A percentile compares a stretch with the other conserved stretches of the same genome.
phyloP scores from a whole-genome alignment of 805 yeast genomes.

The Isabelozyma rhagii region DNA sequence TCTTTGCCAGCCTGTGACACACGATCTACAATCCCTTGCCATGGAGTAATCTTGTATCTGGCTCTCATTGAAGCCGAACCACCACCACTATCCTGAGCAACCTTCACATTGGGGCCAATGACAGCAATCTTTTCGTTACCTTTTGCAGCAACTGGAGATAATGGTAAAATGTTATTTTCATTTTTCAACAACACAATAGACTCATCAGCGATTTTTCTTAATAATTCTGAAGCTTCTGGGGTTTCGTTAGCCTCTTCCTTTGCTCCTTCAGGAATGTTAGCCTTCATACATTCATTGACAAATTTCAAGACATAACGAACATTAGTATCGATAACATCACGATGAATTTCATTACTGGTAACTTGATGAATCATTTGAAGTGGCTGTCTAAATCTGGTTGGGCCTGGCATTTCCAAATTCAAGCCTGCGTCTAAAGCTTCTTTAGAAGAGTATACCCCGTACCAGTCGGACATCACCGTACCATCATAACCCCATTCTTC shows the following conservation, averaged over 20 bases:
- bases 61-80: slow-evolving; percentile 57
- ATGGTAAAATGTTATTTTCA: slow-evolving; percentile 45
- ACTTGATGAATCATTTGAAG: slow-evolving; percentile 42
- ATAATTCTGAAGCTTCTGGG: slow-evolving; percentile 40
- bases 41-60: slow-evolving; percentile 47
- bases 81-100: slow-evolving; percentile 54
- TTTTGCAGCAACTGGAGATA: slow-evolving; percentile 19
- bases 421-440: slow-evolving; percentile 53
- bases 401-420: slow-evolving; percentile 69
- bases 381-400: slow-evolving; percentile 44
- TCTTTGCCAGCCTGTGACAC: slow-evolving; percentile 19
- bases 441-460: slow-evolving; percentile 49
- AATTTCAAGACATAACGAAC: slow-evolving; percentile 46
- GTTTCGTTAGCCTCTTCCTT: slow-evolving; percentile 41
- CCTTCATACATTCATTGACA: slow-evolving; percentile 39
- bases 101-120: slow-evolving; percentile 59
- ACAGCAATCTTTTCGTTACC: slow-evolving; percentile 40
- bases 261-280: slow-evolving; percentile 39
- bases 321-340: slow-evolving; percentile 43
- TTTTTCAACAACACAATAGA: slow-evolving; percentile 57
- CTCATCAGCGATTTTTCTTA: slow-evolving; percentile 48
- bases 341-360: slow-evolving; percentile 36
- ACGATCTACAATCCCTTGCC: slow-evolving; percentile 39
- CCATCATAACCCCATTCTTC: slow-evolving; percentile 60
- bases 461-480: slow-evolving; percentile 62